Evolutionary conservation across 1,284 basidiomycete genomes (phyloP).

Genomic region (Cryptococcus sp.): DNA sequence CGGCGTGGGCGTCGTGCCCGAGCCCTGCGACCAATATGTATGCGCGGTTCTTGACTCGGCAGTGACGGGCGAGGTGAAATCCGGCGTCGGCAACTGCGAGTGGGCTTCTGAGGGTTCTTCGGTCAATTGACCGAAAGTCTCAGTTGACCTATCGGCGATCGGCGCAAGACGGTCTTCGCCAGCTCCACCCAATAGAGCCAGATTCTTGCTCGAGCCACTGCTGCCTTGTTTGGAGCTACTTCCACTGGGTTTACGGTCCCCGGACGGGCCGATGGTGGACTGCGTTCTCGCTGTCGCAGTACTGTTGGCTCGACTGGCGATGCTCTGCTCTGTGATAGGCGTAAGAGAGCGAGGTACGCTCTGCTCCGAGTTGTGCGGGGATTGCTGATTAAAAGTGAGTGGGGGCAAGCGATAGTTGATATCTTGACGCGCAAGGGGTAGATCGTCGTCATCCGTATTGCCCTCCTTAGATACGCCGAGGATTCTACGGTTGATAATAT

Average conservation of each 20-base stretch:
- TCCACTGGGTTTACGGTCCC: constrained; percentile 21
- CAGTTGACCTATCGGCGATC: constrained; percentile 19
- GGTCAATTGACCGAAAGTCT: constrained; percentile 14
- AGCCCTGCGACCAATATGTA: constrained; percentile 33
- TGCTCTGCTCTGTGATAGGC: constrained; percentile 58
- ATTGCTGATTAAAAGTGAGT: constrained; percentile 32
- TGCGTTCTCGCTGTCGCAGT: constrained; percentile 26
- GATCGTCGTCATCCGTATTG: constrained; percentile 21
- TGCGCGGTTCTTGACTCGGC: constrained; percentile 19
- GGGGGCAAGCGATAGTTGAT: constrained; percentile 43
- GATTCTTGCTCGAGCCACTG: constrained; percentile 24
- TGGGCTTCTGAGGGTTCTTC: constrained; percentile 15
- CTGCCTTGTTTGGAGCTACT: constrained; percentile 33
- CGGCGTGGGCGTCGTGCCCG: constrained; percentile 21
- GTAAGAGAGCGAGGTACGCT: constrained; percentile 52
- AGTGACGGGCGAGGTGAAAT: constrained; percentile 14
- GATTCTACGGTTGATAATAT: constrained; percentile 70
- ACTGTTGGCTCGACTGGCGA: constrained; percentile 39
- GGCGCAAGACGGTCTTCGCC: constrained; percentile 23
- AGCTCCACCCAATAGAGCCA: constrained; percentile 8
- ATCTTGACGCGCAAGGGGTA: constrained; percentile 17
- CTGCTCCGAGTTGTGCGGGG: constrained; percentile 25
- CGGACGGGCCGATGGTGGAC: constrained; percentile 6
- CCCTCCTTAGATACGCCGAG: constrained; percentile 43
- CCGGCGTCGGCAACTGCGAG: neutral